These are phyloP conservation scores for Brassica incana DNA, from an alignment of 345 rosid genomes.

Conservation along the genomic window DNA sequence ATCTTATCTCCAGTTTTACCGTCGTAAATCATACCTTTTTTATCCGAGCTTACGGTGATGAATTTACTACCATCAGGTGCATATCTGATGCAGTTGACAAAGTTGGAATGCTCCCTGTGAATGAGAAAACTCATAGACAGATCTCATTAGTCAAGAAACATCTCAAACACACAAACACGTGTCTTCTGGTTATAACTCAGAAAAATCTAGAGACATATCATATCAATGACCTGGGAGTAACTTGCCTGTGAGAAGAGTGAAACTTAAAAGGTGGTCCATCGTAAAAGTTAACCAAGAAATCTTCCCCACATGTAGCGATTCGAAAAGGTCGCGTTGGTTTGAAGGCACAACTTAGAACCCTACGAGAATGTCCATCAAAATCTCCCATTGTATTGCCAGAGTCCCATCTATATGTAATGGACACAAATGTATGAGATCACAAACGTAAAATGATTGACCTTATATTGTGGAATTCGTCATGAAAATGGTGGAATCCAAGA, in stretches of 20 bases:
- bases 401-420: slow-evolving; percentile 72
- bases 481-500: background rate
- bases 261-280: slow-evolving; percentile 98
- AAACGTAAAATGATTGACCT: slow-evolving; percentile 5
- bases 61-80: slow-evolving; percentile 91
- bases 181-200: background rate
- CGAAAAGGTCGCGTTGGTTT: slow-evolving; percentile 91
- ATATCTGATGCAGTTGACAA: slow-evolving; percentile 87
- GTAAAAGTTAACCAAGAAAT: slow-evolving; percentile 84
- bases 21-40: slow-evolving; percentile 77
- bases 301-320: slow-evolving; percentile 92
- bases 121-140: slow-evolving; percentile 14
- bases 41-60: slow-evolving; percentile 88
- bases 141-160: slow-evolving; percentile 16
- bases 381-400: slow-evolving; percentile 90
- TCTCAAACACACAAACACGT: background rate
- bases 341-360: slow-evolving; percentile 85
- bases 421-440: background rate
- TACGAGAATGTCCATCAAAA: slow-evolving; percentile 92
- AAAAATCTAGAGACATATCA: background rate
- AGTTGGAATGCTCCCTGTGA: slow-evolving; percentile 84
- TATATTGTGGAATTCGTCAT: background rate
- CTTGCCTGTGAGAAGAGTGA: slow-evolving; percentile 79
- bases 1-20: slow-evolving; percentile 76
- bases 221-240: background rate